Conservation (phyloP, 1,284 basidiomycete genomes). For the Cryptococcus wingfieldii region DNA sequence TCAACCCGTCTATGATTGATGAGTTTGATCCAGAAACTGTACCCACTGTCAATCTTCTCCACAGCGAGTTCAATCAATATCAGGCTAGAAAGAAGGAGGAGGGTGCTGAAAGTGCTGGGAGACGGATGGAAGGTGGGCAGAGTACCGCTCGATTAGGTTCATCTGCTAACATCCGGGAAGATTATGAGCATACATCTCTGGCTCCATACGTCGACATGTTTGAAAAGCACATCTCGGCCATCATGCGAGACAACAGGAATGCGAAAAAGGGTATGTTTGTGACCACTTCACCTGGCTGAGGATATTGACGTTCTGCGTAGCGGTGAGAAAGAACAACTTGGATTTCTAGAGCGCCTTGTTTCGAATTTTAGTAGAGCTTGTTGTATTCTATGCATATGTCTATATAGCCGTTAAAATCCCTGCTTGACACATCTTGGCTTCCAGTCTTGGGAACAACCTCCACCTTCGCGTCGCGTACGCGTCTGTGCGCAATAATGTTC, state of each 20-base stretch:
- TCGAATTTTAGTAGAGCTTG: background rate
- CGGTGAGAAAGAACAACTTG: constrained; percentile 30
- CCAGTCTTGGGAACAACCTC: background rate
- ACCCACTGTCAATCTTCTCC: constrained; percentile 78
- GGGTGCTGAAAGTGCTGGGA: constrained; percentile 34
- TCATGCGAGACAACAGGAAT: constrained; percentile 48
- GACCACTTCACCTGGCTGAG: background rate
- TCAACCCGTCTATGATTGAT: constrained; percentile 73
- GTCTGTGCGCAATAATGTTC: background rate
- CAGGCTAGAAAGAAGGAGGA: constrained; percentile 48
- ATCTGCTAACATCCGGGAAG: constrained; percentile 14
- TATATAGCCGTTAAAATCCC: background rate
- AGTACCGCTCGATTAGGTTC: background rate
- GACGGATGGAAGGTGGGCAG: constrained; percentile 22
- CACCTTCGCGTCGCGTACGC: background rate
- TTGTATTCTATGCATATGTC: constrained; percentile 11
- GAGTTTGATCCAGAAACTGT: constrained; percentile 80
- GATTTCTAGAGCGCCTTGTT: constrained; percentile 21
- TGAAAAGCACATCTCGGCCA: constrained; percentile 61
- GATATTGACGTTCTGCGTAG: constrained; percentile 1
- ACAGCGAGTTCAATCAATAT: constrained; percentile 63
- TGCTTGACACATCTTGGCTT: background rate
- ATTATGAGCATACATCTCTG: constrained; percentile 57
- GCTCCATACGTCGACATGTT: constrained; percentile 87
- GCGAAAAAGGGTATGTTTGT: constrained; percentile 25